Percentiles rank a stretch among this genome's conserved stretches.
phyloP scores from a whole-genome alignment of 202 grass and related monocot species.

The Panicum virgatum region DNA sequence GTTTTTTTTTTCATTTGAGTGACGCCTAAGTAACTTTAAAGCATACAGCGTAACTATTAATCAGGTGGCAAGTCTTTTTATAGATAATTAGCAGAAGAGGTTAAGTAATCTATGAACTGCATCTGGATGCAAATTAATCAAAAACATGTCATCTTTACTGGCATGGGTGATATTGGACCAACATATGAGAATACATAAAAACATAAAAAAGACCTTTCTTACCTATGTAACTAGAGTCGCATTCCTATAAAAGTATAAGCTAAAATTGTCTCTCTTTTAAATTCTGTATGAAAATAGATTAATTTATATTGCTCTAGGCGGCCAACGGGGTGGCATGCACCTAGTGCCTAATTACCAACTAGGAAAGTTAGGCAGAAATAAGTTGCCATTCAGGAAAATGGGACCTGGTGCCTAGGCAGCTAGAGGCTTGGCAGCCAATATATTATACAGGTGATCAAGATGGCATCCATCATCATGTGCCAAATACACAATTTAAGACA shows the following conservation, averaged over 20 bases:
- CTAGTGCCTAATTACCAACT: neutral
- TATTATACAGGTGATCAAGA: neutral
- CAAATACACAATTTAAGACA: neutral
- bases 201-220: neutral
- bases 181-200: neutral
- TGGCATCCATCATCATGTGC: neutral
- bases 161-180: neutral
- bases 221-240: neutral
- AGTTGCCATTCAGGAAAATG: neutral
- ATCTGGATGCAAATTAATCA: slow-evolving; percentile 11
- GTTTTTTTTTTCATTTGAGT: neutral
- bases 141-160: neutral
- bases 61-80: slow-evolving; percentile 1
- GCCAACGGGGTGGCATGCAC: neutral
- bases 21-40: neutral
- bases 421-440: neutral
- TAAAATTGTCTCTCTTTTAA: neutral
- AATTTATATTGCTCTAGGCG: neutral
- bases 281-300: neutral
- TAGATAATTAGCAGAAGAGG: neutral
- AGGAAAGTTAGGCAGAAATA: neutral
- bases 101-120: neutral
- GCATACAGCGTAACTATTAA: neutral
- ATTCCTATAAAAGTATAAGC: neutral
- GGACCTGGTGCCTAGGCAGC: neutral